Base-by-base conservation (phyloP, 805 yeast genomes). In the Myxozyma nipponensis region DNA sequence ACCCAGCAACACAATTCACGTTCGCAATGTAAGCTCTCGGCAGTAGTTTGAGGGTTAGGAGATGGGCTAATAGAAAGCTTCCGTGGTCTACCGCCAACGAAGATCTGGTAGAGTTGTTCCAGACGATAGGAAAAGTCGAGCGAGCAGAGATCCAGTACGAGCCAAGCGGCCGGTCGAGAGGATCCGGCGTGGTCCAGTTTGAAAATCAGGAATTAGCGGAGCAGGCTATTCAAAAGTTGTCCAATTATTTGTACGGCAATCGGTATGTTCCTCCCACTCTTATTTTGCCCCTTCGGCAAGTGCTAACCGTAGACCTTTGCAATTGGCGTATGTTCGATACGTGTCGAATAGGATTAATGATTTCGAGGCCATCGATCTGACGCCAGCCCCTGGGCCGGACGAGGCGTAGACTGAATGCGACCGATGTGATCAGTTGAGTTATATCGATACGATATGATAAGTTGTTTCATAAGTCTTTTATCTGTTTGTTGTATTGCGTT, bases 21-120 rank as follows among this genome's bases (percentile, higher is more conserved):
- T 85, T 21, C 76, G 75, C 40, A 91, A 91, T 71, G 50, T 53
- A 40, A 10, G 54, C 44, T 19, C 13, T 4, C 10, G 13, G n/a
- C 13, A 19, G 19, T 13, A 18, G n/a, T 26, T 17, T 36, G 10
- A 10, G 32, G 13, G 24, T 42, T 18, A 3, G n/a, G n/a, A 4
- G 18, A 17, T 43, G 34, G 5, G 4, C 18, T 17, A 9, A 5
- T 28, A 10, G 3, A 19, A 21, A 53, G 57, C 73, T 91, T 63
- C 98, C 98, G 26, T 87, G 79, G 75, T 83, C 89, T 46, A 90
- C 97, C n/a, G 79, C 88, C 28, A 82, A 83, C 58, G 82, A 83
- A 50, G 97, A 91, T 68, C 76, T 91, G 58, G 79, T 74, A 57
- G 96, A 90, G 59, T 75, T 91, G 52, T 90, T 90, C 66, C 91